Evolutionary conservation across 2,329 filamentous ascomycete species (phyloP).

Genomic region (Diplodia intermedia): DNA sequence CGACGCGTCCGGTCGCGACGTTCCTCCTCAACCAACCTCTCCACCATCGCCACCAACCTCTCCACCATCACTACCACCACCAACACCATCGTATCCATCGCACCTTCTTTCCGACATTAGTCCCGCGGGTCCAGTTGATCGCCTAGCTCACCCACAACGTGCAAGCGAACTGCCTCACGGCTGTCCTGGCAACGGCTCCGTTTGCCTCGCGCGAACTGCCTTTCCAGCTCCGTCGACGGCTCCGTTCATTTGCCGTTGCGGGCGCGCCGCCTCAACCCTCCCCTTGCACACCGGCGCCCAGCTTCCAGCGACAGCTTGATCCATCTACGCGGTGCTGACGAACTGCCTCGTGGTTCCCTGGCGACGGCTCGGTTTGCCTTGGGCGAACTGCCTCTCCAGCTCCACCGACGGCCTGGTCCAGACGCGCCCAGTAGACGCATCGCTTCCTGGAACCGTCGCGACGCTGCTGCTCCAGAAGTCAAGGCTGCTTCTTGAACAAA

Average conservation of each 20-base stretch:
- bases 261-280: too few relatives aligned
- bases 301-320: background rate
- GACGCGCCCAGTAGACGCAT: background rate
- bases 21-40: background rate
- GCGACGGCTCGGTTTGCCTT: background rate
- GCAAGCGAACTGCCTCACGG: background rate
- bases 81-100: background rate
- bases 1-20: too few relatives aligned
- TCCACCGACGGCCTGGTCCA: background rate
- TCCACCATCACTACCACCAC: background rate
- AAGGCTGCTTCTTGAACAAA: conserved; percentile 6
- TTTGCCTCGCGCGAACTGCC: too few relatives aligned
- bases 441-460: background rate
- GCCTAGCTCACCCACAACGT: background rate
- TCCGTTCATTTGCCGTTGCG: too few relatives aligned
- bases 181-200: too few relatives aligned
- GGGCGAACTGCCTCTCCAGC: background rate
- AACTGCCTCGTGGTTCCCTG: background rate
- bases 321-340: background rate
- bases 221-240: too few relatives aligned
- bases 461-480: background rate
- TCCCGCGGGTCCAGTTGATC: background rate
- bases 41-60: background rate
- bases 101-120: background rate
- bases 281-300: too few relatives aligned